Evolutionary conservation across 179 eudicot species (phyloP).

Genomic region (Actinidia arguta): DNA sequence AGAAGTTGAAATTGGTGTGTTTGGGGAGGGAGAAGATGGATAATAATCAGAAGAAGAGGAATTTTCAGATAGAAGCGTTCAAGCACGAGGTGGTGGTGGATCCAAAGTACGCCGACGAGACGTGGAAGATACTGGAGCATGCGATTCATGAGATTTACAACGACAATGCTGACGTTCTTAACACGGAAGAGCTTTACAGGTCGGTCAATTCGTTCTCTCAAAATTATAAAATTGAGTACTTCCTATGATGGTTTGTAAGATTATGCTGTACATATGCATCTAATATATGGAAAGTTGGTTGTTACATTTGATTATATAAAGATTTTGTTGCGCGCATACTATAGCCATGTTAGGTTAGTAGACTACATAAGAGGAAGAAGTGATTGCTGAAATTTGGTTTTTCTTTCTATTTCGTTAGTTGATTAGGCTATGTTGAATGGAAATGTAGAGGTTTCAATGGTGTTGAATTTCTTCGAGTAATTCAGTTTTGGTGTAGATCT

Average conservation of each 20-base stretch:
- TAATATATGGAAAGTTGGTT: background rate
- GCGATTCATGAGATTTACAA: slow-evolving; percentile 66
- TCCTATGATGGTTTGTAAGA: background rate
- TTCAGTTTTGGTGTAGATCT: background rate
- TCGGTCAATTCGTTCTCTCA: background rate
- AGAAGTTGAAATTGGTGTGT: background rate
- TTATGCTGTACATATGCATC: background rate
- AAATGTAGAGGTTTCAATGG: background rate
- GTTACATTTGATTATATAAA: background rate
- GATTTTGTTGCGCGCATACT: background rate
- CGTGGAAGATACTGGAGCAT: slow-evolving; percentile 66
- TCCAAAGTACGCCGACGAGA: slow-evolving; percentile 58
- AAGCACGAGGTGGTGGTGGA: slow-evolving; percentile 54
- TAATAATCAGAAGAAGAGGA: slow-evolving; percentile 52
- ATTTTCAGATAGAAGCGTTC: slow-evolving; percentile 58
- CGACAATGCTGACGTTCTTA: slow-evolving; percentile 60
- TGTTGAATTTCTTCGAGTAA: background rate
- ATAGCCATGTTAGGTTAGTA: background rate
- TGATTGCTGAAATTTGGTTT: background rate
- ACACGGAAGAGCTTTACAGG: slow-evolving; percentile 62
- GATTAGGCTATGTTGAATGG: background rate
- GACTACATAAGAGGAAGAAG: background rate
- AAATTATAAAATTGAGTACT: background rate
- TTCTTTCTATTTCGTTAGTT: background rate
- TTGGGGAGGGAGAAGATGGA: slow-evolving; percentile 22